These are phyloP conservation scores for Rhazya stricta DNA, from an alignment of 257 asterid genomes.

Conservation along the genomic window DNA sequence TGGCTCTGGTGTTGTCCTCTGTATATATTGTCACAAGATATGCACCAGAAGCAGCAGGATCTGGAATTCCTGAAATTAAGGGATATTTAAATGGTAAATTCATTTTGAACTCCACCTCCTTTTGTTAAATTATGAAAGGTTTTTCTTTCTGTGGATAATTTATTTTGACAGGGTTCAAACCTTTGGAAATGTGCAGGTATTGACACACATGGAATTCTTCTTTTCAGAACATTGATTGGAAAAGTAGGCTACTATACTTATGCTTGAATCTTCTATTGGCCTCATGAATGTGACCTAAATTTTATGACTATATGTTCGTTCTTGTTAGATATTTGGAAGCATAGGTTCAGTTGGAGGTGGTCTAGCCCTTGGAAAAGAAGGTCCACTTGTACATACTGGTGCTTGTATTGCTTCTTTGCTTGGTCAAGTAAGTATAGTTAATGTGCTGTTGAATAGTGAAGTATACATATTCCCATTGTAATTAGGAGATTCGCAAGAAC, in stretches of 20 bases:
- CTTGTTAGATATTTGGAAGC: slow-evolving; percentile 85
- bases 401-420: slow-evolving; percentile 98
- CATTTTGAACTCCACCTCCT: not conserved
- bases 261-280: slow-evolving; percentile 13
- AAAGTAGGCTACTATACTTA: slow-evolving; percentile 50
- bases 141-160: not conserved
- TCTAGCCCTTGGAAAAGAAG: slow-evolving; percentile 98
- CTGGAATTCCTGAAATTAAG: slow-evolving; percentile 99
- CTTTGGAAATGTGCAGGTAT: slow-evolving; percentile 53
- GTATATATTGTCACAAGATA: slow-evolving; percentile 76
- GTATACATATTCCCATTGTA: not conserved
- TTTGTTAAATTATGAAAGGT: not conserved
- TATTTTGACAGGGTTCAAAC: slow-evolving; percentile 22
- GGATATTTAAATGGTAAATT: slow-evolving; percentile 84
- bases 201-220: slow-evolving; percentile 90
- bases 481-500: not conserved
- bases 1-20: slow-evolving; percentile 87
- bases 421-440: slow-evolving; percentile 75
- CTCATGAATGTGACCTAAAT: not conserved
- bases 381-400: slow-evolving; percentile 98
- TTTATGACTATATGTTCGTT: slow-evolving; percentile 10
- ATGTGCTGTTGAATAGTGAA: not conserved
- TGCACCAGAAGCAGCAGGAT: slow-evolving; percentile 99
- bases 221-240: slow-evolving; percentile 92
- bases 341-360: slow-evolving; percentile 99